Base-by-base conservation (phyloP, 2,329 filamentous ascomycete genomes). In the Calonectria pauciramosa region DNA sequence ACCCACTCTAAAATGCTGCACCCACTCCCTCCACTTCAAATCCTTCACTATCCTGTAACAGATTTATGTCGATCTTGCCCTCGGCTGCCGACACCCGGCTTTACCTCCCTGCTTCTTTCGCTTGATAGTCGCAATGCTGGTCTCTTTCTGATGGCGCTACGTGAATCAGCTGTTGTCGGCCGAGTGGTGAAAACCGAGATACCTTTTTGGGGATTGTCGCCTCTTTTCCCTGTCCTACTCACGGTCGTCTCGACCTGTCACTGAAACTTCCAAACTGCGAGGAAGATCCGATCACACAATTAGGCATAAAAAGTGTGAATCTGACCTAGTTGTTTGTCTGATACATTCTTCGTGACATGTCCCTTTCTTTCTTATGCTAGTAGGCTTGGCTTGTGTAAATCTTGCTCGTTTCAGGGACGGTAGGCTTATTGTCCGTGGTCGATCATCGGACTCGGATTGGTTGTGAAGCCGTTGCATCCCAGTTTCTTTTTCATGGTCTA, bases 1-100 rank as follows among this genome's bases (percentile, higher is more conserved):
- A 63, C 56, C 56, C 56, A 36, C 54, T 59, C 54, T 59, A 59
- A 56, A 41, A 36, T 59, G 30, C n/a, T 36, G 54, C 10, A 59
- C 20, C 54, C 54, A 63, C 56, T 30, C 56, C 56, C 34, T 63
- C 56, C 52, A 56, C 52, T 34, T 32, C 34, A 26, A 11, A 28
- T 16, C 56, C 56, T 28, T 41, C 32, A 3, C 36, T 34, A 47
- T 23, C n/a, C 18, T 47, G 44, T 47, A n/a, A 47, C 44, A 23
- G 20, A 47, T 26, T 63, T 38, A 36, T 26, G 56, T 26, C 32
- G 56, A 64, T 47, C 38, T 1, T 23, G 26, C 18, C 18, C 28
- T 11, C 26, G 7, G 41, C 8, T 32, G 41, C 60, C 60, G 60
- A 65, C n/a, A 47, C 41, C 60, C 60, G 38, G 20, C 36, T 30